Conservation (phyloP, 176 grass and related monocot species). For the Zoysia japonica region DNA sequence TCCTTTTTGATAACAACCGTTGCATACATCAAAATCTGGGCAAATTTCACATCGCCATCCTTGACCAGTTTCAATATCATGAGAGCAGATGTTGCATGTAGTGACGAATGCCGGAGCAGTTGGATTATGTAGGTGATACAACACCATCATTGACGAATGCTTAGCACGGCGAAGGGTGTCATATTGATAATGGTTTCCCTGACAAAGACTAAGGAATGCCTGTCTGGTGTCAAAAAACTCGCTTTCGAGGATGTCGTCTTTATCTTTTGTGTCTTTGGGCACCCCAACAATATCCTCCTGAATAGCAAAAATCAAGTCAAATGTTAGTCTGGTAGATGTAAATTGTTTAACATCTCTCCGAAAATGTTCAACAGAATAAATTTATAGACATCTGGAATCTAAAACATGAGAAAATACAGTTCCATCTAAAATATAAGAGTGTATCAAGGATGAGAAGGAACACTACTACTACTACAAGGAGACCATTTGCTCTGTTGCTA, state of each 20-base stretch:
- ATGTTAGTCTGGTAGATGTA: too few relatives aligned
- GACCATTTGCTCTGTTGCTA: too few relatives aligned
- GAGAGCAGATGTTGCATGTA: slow-evolving; percentile 68
- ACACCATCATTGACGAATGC: slow-evolving; percentile 94
- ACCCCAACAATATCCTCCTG: slow-evolving; percentile 81
- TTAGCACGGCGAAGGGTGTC: slow-evolving; percentile 88
- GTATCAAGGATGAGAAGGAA: too few relatives aligned
- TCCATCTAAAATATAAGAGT: too few relatives aligned
- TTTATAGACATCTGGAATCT: too few relatives aligned
- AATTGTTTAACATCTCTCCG: too few relatives aligned
- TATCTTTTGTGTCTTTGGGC: slow-evolving; percentile 72
- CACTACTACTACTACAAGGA: too few relatives aligned
- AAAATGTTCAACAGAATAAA: too few relatives aligned
- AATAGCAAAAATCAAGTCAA: background rate
- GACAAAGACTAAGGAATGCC: slow-evolving; percentile 90
- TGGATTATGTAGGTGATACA: slow-evolving; percentile 97
- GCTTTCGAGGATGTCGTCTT: slow-evolving; percentile 81
- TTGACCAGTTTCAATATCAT: slow-evolving; percentile 74
- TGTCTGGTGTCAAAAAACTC: slow-evolving; percentile 89
- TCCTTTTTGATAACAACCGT: slow-evolving; percentile 67
- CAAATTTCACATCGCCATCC: slow-evolving; percentile 87
- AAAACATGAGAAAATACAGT: too few relatives aligned
- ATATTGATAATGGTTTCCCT: slow-evolving; percentile 95
- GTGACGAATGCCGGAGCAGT: slow-evolving; percentile 75
- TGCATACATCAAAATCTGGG: slow-evolving; percentile 78